These are phyloP conservation scores for Phoma sp. DNA, from an alignment of 2,329 filamentous ascomycete genomes.

Conservation along the genomic window DNA sequence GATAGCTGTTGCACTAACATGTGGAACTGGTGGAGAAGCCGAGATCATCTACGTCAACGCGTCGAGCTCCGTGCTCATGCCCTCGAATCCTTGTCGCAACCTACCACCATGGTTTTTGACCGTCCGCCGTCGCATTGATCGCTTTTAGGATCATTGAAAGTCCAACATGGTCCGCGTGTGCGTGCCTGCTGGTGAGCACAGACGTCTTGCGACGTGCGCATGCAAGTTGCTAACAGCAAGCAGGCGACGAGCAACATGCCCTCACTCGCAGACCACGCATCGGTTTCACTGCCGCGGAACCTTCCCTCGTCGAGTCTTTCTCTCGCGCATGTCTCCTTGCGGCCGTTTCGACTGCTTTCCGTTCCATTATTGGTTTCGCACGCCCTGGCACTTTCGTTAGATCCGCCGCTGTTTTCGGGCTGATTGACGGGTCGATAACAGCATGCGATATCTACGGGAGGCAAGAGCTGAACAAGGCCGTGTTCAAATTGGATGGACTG, in stretches of 20 bases:
- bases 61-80: slow-evolving; percentile 5
- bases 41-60: slow-evolving; percentile 17
- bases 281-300: slow-evolving; percentile 13
- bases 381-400: slow-evolving; percentile 28
- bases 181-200: slow-evolving; percentile 27
- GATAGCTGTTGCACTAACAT: slow-evolving; percentile 3
- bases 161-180: slow-evolving; percentile 32
- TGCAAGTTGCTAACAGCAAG: slow-evolving; percentile 8
- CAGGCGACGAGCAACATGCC: slow-evolving; percentile 32
- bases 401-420: slow-evolving; percentile 18
- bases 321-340: slow-evolving; percentile 15
- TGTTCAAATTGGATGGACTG: slow-evolving; percentile 25
- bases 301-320: slow-evolving; percentile 13
- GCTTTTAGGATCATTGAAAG: not conserved
- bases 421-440: slow-evolving; percentile 14
- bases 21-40: slow-evolving; percentile 1
- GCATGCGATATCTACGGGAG: slow-evolving; percentile 18
- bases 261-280: slow-evolving; percentile 13
- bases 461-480: slow-evolving; percentile 25
- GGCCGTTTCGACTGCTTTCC: slow-evolving; percentile 16
- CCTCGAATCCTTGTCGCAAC: not conserved
- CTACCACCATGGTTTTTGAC: too few species aligned
- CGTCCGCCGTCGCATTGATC: not conserved
- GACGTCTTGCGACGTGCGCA: not conserved
- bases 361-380: slow-evolving; percentile 22